Evolutionary conservation across 1,139 yeast species (phyloP), one percentile per base, ranked within the genome.

Genomic region (Yamadazyma sp.): DNA sequence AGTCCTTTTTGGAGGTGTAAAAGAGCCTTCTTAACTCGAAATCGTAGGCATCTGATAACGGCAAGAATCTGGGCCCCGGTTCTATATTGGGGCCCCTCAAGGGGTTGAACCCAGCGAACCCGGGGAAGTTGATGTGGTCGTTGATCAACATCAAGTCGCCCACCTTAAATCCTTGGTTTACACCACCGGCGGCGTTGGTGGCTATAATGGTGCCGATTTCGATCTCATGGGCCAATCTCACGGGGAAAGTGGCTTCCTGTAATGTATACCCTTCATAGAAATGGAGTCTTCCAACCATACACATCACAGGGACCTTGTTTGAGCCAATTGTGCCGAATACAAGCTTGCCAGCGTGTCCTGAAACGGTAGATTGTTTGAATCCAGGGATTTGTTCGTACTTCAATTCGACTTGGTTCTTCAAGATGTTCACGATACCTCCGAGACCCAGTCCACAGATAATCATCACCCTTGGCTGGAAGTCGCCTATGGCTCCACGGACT

Each of bases 151-250:
- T 91, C 51, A 92, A 67, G 57, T 92, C 98, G 17, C 98, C 97
- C 1, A 92, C 87, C 40, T 72, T 73, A 60, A 65, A 91, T 1
- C 56, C 56, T 2, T 76, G 62, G 55, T 87, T 85, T 31, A 85
- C 62, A 1, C 97, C 97, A 26, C 98, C 98, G 2, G 97, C 96
- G 1, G 98, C 98, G 61, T 92, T 92, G 17, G 98, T 92, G 3
- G 83, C 95, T 24, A 92, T 69, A 32, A 91, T 68, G 4, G 72
- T 69, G 31, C 70, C 61, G 27, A 83, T 79, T 0, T 84, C 87
- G 50, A 91, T 64, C 27, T 69, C 60, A 41, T 79, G 73, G 43
- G 95, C 81, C 22, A 86, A 82, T 45, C 98, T 75, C 16, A 92
- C 73, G 0, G 98, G 97, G 59, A 88, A 86, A 0, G 91, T 87